A percentile compares a stretch with the other conserved stretches of the same genome.
Conservation (phyloP, 768 basidiomycete genomes). For the Tubosaeta sp. region DNA sequence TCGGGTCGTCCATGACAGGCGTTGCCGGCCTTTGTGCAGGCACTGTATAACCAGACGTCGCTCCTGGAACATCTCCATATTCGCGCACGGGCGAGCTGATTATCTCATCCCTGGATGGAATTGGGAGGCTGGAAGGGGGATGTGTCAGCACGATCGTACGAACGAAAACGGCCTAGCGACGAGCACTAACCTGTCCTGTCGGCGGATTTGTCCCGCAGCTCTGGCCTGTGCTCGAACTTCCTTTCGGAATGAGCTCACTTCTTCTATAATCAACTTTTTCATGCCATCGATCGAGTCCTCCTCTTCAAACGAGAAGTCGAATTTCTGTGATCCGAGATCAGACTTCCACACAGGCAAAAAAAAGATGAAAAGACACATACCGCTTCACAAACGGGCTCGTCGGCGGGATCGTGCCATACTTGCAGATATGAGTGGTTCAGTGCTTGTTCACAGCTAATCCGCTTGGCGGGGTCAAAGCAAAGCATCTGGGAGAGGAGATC, state of each 20-base stretch:
- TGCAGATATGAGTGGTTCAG: slow-evolving; percentile 91
- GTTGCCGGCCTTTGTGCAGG: slow-evolving; percentile 46
- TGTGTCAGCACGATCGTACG: not conserved
- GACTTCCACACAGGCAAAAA: not conserved
- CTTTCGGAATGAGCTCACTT: slow-evolving; percentile 84
- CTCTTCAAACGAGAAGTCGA: slow-evolving; percentile 95
- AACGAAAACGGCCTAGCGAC: not conserved
- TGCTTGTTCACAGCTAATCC: slow-evolving; percentile 95
- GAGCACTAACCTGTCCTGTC: slow-evolving; percentile 63
- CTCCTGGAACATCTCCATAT: slow-evolving; percentile 52
- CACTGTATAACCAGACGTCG: slow-evolving; percentile 65
- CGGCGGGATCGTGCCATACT: slow-evolving; percentile 97
- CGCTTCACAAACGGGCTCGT: slow-evolving; percentile 81
- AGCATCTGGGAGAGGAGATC: slow-evolving; percentile 90
- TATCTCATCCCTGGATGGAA: slow-evolving; percentile 80
- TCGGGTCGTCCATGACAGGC: slow-evolving; percentile 81
- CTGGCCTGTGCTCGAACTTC: slow-evolving; percentile 85
- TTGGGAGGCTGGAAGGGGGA: slow-evolving; percentile 52
- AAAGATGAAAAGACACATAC: slow-evolving; percentile 38
- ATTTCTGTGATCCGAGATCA: slow-evolving; percentile 51
- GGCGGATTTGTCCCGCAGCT: slow-evolving; percentile 64
- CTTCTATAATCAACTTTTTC: slow-evolving; percentile 91
- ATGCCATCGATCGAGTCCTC: slow-evolving; percentile 97
- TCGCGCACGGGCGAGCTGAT: slow-evolving; percentile 72
- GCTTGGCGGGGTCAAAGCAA: slow-evolving; percentile 93